Conservation (phyloP, 73 alveolate genomes). For the Paramecium pentaurelia region DNA sequence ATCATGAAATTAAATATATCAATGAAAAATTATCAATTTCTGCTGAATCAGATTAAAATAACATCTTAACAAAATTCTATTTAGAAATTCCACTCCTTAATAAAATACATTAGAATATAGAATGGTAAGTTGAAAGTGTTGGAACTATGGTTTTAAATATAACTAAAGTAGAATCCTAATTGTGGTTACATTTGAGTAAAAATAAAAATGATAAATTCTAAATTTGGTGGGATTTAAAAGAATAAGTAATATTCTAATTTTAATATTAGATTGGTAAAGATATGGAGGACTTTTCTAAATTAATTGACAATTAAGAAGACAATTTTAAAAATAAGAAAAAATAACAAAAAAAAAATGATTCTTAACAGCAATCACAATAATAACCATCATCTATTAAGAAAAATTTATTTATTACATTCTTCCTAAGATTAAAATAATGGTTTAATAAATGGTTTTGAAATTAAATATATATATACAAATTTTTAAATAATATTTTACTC, state of each 20-base stretch:
- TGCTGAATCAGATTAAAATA: slow-evolving; percentile 3
- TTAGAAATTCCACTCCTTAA: not conserved
- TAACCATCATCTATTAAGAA: not conserved
- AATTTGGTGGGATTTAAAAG: slow-evolving; percentile 35
- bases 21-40: not conserved
- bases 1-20: not conserved
- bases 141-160: slow-evolving; percentile 25
- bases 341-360: not conserved
- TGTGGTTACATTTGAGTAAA: slow-evolving; percentile 4
- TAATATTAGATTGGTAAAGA: slow-evolving; percentile 12
- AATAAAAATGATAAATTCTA: not conserved
- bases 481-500: too few relatives aligned
- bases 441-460: not conserved
- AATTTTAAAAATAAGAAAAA: not conserved
- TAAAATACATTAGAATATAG: not conserved
- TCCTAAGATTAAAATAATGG: not conserved
- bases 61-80: not conserved
- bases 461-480: not conserved
- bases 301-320: not conserved
- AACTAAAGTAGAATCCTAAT: not conserved
- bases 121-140: slow-evolving; percentile 13
- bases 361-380: not conserved
- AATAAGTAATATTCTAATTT: not conserved
- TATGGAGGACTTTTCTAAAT: slow-evolving; percentile 15
- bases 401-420: not conserved